phyloP scores from a whole-genome alignment of 768 basidiomycete genomes.

The Cantharellus anzutake region DNA sequence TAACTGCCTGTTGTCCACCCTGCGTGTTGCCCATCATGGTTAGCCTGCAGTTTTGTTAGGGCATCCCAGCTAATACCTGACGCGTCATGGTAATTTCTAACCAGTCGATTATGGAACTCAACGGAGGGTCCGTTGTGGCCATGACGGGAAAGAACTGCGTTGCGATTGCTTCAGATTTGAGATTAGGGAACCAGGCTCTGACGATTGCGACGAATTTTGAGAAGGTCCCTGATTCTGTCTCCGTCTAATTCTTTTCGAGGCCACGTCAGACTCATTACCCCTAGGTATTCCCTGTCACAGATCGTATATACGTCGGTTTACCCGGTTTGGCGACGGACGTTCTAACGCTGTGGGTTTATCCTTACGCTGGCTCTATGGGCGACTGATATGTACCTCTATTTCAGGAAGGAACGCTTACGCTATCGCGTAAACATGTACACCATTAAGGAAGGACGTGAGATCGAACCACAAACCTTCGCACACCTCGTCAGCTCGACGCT shows the following conservation, averaged over 20 bases:
- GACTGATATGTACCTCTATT: not conserved
- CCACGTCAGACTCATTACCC: not conserved
- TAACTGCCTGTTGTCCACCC: no score
- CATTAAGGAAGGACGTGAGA: slow-evolving; percentile 96
- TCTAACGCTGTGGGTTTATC: slow-evolving; percentile 48
- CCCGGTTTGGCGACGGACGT: slow-evolving; percentile 90
- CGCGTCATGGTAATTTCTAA: no score
- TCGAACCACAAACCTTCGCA: slow-evolving; percentile 89
- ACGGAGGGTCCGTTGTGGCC: slow-evolving; percentile 97
- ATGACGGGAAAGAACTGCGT: slow-evolving; percentile 99
- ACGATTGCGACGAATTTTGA: slow-evolving; percentile 85
- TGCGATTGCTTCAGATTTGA: slow-evolving; percentile 89
- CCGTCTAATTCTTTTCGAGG: not conserved
- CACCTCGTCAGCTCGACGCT: slow-evolving; percentile 90
- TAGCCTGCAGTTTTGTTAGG: no score
- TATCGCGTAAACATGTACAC: slow-evolving; percentile 98
- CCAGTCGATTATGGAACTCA: slow-evolving; percentile 79
- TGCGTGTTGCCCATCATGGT: no score
- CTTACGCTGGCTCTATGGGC: not conserved
- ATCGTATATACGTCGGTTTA: slow-evolving; percentile 79
- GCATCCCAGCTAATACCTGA: no score
- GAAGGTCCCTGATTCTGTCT: slow-evolving; percentile 35
- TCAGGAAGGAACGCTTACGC: slow-evolving; percentile 74
- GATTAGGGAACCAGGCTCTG: slow-evolving; percentile 73
- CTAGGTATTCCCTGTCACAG: slow-evolving; percentile 86